These are phyloP conservation scores for Kwoniella sp. DNA, from an alignment of 768 basidiomycete genomes.

Conservation along the genomic window DNA sequence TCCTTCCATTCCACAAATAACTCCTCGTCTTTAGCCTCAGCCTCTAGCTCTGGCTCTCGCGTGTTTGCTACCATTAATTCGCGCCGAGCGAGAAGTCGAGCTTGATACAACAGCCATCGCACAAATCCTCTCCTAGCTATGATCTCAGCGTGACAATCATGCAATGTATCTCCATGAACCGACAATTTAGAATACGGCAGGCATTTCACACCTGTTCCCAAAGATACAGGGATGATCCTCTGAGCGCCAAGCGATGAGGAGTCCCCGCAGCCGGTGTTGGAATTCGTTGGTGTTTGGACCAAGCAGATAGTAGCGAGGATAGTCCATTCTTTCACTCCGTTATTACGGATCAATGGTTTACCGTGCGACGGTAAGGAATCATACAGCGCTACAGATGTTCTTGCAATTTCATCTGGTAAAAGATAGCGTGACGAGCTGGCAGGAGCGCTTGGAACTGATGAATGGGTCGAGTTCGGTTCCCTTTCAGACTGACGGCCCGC, in stretches of 20 bases:
- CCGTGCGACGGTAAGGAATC: slow-evolving; percentile 39
- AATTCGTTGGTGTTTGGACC: neutral
- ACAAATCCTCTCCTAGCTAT: slow-evolving; percentile 78
- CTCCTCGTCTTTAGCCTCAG: neutral
- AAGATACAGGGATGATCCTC: neutral
- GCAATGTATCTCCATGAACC: slow-evolving; percentile 71
- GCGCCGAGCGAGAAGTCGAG: neutral
- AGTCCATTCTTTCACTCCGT: slow-evolving; percentile 55
- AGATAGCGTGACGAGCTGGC: neutral
- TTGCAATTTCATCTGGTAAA: slow-evolving; percentile 35
- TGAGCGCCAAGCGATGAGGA: neutral
- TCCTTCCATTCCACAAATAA: slow-evolving; percentile 20
- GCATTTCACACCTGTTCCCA: slow-evolving; percentile 79
- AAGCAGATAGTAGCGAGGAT: slow-evolving; percentile 55
- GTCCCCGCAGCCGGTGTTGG: neutral
- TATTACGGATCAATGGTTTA: slow-evolving; percentile 50
- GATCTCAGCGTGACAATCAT: slow-evolving; percentile 90
- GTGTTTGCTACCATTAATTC: neutral
- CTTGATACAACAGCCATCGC: slow-evolving; percentile 68
- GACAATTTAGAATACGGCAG: slow-evolving; percentile 69
- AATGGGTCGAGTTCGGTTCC: too few species aligned
- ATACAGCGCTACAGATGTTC: slow-evolving; percentile 36
- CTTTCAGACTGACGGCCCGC: too few species aligned
- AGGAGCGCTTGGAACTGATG: too few species aligned
- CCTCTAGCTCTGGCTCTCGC: neutral